These are phyloP conservation scores for Plantago elongata DNA, from an alignment of 257 asterid genomes.

Conservation along the genomic window DNA sequence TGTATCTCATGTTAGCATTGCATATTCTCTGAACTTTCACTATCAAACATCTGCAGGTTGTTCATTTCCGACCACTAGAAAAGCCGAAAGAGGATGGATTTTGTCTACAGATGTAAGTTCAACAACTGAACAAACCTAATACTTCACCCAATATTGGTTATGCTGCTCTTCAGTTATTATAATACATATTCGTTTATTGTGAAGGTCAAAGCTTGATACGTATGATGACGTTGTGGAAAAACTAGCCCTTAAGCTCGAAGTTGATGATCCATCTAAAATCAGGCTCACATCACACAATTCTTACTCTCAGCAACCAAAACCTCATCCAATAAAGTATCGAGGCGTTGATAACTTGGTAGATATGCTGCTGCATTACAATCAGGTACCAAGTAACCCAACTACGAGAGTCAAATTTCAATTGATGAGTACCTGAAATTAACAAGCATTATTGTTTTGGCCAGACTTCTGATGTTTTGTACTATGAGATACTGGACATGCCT, in stretches of 20 bases:
- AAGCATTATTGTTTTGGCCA: slow-evolving; percentile 11
- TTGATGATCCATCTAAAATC: slow-evolving; percentile 43
- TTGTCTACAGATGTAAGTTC: slow-evolving; percentile 32
- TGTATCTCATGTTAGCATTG: no score
- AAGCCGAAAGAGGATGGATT: slow-evolving; percentile 41
- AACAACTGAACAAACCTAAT: slow-evolving; percentile 1
- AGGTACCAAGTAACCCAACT: slow-evolving; percentile 19
- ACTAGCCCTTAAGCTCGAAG: slow-evolving; percentile 28
- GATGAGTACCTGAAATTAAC: slow-evolving; percentile 8
- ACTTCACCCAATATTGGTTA: neutral
- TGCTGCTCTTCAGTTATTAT: slow-evolving; percentile 1
- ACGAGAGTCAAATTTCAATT: slow-evolving; percentile 1
- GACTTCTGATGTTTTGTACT: slow-evolving; percentile 37
- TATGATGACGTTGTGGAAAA: slow-evolving; percentile 42
- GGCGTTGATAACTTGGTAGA: slow-evolving; percentile 35
- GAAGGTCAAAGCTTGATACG: slow-evolving; percentile 33
- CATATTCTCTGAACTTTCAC: neutral
- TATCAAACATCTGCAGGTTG: slow-evolving; percentile 24
- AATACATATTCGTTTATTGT: neutral
- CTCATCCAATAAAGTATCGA: slow-evolving; percentile 34
- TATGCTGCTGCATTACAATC: slow-evolving; percentile 36
- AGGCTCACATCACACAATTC: slow-evolving; percentile 43
- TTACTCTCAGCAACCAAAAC: slow-evolving; percentile 39
- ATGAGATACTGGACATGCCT: slow-evolving; percentile 38
- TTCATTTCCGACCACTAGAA: slow-evolving; percentile 38